Evolutionary conservation across 345 rosid genomes (phyloP).

Genomic region (Lagerstroemia speciosa): DNA sequence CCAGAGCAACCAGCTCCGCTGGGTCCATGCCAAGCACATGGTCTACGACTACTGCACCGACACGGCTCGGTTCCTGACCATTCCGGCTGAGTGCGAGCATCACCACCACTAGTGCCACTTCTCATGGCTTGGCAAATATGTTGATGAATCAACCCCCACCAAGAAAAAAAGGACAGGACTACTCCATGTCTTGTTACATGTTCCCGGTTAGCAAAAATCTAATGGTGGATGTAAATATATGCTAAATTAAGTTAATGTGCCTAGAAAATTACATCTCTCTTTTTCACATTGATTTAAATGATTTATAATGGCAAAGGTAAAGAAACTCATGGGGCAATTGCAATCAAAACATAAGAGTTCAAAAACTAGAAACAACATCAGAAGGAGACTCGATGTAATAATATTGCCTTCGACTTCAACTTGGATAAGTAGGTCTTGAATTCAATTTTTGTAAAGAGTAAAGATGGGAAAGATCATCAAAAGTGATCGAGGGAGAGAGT

Average conservation of each 20-base stretch:
- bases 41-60: constrained; percentile 31
- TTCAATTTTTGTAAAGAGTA: too few species aligned
- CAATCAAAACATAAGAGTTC: background rate
- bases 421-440: too few species aligned
- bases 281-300: too few species aligned
- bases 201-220: background rate
- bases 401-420: too few species aligned
- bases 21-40: constrained; percentile 35
- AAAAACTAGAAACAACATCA: background rate
- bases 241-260: background rate
- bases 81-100: constrained; percentile 13
- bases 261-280: too few species aligned
- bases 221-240: background rate
- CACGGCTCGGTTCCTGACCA: constrained; percentile 21
- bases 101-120: background rate
- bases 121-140: background rate
- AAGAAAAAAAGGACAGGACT: too few species aligned
- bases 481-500: background rate
- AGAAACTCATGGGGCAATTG: background rate
- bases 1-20: constrained; percentile 30
- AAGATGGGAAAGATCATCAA: background rate
- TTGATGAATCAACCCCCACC: too few species aligned
- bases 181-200: too few species aligned
- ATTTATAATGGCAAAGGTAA: too few species aligned
- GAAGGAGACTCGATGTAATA: too few species aligned